Evolutionary conservation across 495 filamentous ascomycete genomes (phyloP), one percentile per base, ranked within the genome.

Genomic region (Lasiosphaeria hispida): DNA sequence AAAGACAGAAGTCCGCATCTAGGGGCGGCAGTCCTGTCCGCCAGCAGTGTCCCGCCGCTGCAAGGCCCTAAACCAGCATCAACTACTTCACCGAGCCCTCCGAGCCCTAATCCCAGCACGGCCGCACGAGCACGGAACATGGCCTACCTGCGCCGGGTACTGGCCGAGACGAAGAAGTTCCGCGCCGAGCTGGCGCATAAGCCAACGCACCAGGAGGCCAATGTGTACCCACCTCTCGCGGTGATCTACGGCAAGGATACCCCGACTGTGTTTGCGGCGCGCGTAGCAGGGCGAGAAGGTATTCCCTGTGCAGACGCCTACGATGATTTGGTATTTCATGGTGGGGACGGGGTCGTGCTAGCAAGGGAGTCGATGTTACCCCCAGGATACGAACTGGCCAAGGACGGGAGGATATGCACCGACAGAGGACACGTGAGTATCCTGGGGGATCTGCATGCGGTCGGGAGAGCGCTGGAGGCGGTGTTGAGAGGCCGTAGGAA

Each of bases 231-330:
- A 8, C 91, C 93, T 0, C 72, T 88, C 10, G 83, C 90, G 0
- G 80, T 97, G n/a, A 79, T 97, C 8, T 97, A 95, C 78, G 88
- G 87, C 37, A 96, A 95, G 69, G 84, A 84, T 18, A 85, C 87
- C 3, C 92, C 93, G 0, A 97, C 93, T 0, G 88, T 96, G 1
- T 88, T 83, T 69, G 91, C 85, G 0, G 91, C 89, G 1, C 81
- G 83, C 10, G 90, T 97, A 9, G 64, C 79, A 5, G 83, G 83
- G 2, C 67, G 72, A 7, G 77, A 73, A n/a, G 74, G 67, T 0
- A 96, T 97, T 60, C 84, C 85, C 52, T 82, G 83, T 38, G 72
- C 82, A 1, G 90, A 95, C 72, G 86, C 87, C 2, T 97, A 96
- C 66, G 93, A 96, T 59, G 86, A 96, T 57, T 76, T 96, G 3